These are phyloP conservation scores for Mollisia scopiformis DNA, from an alignment of 2,329 filamentous ascomycete genomes.

Conservation along the genomic window DNA sequence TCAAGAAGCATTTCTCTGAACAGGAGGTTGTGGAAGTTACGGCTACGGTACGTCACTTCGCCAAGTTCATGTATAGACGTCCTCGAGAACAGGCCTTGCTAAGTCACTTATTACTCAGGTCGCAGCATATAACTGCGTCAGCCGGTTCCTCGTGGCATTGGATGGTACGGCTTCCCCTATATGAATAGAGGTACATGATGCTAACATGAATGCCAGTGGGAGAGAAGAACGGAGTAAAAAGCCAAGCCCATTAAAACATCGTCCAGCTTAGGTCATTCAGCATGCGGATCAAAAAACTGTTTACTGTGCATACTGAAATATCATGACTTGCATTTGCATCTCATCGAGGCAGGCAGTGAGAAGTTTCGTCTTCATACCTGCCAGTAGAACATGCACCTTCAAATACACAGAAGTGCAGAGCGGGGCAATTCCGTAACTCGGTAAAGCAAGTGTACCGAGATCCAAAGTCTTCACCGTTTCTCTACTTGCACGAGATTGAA, in stretches of 20 bases:
- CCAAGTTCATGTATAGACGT: not conserved
- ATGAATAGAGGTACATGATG: not conserved
- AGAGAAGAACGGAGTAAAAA: conserved; percentile 32
- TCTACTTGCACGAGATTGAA: not conserved
- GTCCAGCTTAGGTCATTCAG: not conserved
- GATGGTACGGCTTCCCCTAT: conserved; percentile 58
- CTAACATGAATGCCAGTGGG: conserved; percentile 28
- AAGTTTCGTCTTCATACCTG: not conserved
- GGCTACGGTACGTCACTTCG: conserved; percentile 52
- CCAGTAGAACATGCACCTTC: not conserved
- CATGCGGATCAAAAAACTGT: not conserved
- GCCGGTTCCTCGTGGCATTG: conserved; percentile 79
- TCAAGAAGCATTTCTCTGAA: conserved; percentile 67
- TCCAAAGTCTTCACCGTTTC: not conserved
- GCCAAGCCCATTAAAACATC: not conserved
- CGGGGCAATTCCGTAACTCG: not conserved
- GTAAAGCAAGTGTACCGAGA: not conserved
- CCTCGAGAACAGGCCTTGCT: not conserved
- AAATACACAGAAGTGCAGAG: no score
- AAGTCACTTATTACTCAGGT: conserved; percentile 41
- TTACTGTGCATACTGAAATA: not conserved
- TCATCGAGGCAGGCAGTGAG: conserved; percentile 1
- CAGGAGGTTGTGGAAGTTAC: conserved; percentile 81
- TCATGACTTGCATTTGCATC: conserved; percentile 2
- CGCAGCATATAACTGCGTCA: conserved; percentile 84